These are phyloP conservation scores for Aspergillus vadensis DNA, from an alignment of 2,329 filamentous ascomycete species.

Conservation along the genomic window DNA sequence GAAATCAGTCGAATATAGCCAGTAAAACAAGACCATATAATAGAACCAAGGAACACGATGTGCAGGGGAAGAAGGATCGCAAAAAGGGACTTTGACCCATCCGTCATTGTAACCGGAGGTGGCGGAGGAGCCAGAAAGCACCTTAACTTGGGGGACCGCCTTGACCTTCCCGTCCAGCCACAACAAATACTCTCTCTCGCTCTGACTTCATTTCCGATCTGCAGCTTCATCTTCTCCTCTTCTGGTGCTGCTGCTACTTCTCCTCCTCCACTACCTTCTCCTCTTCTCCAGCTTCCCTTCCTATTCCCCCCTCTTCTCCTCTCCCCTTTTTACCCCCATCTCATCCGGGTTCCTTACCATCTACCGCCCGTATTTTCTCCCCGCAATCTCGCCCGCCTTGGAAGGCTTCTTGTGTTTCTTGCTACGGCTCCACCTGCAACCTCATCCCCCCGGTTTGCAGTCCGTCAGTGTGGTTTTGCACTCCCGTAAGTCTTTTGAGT, in stretches of 20 bases:
- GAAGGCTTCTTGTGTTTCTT: constrained; percentile 5
- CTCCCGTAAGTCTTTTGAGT: constrained; percentile 10
- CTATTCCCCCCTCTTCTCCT: constrained; percentile 2
- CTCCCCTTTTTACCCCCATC: constrained; percentile 10
- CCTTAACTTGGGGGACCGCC: neutral
- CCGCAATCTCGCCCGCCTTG: constrained; percentile 8
- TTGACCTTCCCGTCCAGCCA: constrained; percentile 12
- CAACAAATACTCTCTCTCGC: neutral
- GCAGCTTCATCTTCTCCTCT: constrained; percentile 15
- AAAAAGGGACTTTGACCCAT: neutral
- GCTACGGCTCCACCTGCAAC: constrained; percentile 5
- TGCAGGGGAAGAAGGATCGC: neutral
- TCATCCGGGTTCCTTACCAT: constrained; percentile 11
- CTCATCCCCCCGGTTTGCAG: neutral
- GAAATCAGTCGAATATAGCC: neutral
- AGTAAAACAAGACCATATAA: neutral
- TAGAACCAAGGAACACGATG: neutral
- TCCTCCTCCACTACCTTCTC: constrained; percentile 8
- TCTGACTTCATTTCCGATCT: constrained; percentile 18
- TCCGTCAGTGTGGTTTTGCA: constrained; percentile 3
- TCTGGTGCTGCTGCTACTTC: constrained; percentile 11
- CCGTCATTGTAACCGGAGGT: neutral
- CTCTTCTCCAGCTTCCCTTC: neutral
- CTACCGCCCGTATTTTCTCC: neutral
- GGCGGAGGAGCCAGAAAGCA: neutral